Evolutionary conservation across 169 alveolate species (phyloP), one percentile per base, ranked within the genome.

Genomic region (Plasmodium falciparum): DNA sequence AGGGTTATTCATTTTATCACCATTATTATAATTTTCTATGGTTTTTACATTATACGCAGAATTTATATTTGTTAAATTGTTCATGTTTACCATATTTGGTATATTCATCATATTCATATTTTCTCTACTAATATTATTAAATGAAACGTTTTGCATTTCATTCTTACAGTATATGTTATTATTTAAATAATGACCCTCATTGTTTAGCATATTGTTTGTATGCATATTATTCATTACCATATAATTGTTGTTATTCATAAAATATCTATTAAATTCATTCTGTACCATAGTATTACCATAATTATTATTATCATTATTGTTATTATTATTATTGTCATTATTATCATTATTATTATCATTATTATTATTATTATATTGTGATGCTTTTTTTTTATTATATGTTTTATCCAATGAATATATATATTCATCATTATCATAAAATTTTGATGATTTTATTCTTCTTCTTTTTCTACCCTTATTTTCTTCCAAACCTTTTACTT

Each of bases 41-140:
- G 9, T 7, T 6, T 47, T 43, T n/a, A 26, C 39, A n/a, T 33
- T 71, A 24, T 26, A 7, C 2, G 63, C 39, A 45, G 67, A 12
- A 22, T 73, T 9, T 56, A 8, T 74, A 29, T 49, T 58, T 39
- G 13, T 47, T 61, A 43, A 20, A n/a, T 58, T 74, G 20, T 22
- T 74, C 62, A 39, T 62, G 45, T 49, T 59, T 17, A 20, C 62
- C 65, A 24, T 45, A 43, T 24, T 61, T 43, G 63, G 59, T 11
- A 61, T 5, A 15, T 62, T 74, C 74, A 45, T 74, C 62, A 74
- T 7, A 52, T 59, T 58, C 12, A 24, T 43, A 47, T 74, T 74
- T 39, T 47, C 26, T 17, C 39, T 39, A 11, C 22, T 61, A 43
- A 12, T 0, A 61, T 73, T 59, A 24, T 17, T 24, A 15, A n/a